A percentile compares a stretch with the other conserved stretches of the same genome.
Conservation (phyloP, 1,284 basidiomycete genomes). For the Boletus smithii region DNA sequence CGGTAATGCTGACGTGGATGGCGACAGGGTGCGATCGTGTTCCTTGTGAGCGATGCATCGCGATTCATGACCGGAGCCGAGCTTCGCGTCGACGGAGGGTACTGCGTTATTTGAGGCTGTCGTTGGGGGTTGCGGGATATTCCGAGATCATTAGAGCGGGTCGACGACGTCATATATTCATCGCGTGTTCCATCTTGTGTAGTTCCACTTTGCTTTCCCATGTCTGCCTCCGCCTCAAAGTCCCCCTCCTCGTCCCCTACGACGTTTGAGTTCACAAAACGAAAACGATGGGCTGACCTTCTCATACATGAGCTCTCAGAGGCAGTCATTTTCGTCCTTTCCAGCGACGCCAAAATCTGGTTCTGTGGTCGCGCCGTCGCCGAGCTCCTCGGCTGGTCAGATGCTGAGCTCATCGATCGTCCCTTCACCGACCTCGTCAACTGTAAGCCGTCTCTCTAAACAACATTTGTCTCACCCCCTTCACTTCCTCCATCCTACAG, state of each 20-base stretch:
- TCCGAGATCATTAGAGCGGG: conserved; percentile 12
- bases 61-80: conserved; percentile 85
- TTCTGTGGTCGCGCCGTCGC: conserved; percentile 68
- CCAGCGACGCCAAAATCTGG: conserved; percentile 55
- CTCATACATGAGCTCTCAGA: conserved; percentile 75
- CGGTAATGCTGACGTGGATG: conserved; percentile 5
- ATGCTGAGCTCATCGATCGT: conserved; percentile 67
- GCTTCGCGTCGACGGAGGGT: conserved; percentile 84
- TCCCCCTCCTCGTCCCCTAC: conserved; percentile 7
- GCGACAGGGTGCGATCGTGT: conserved; percentile 75
- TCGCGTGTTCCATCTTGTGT: too few species aligned
- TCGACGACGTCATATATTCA: conserved; percentile 22
- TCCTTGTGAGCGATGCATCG: conserved; percentile 81
- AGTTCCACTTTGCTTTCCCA: conserved; percentile 4
- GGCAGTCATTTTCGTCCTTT: conserved; percentile 66
- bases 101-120: conserved; percentile 56
- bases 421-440: conserved; percentile 65
- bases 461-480: not conserved
- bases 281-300: conserved; percentile 85
- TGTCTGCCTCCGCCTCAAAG: conserved; percentile 21
- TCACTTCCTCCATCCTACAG: conserved; percentile 35
- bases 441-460: conserved; percentile 41
- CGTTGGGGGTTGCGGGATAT: conserved; percentile 8
- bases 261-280: conserved; percentile 76
- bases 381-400: conserved; percentile 73